Evolutionary conservation across 805 yeast species (phyloP), one percentile per base, ranked within the genome.

Genomic region (Diddensiella transvaalensis): DNA sequence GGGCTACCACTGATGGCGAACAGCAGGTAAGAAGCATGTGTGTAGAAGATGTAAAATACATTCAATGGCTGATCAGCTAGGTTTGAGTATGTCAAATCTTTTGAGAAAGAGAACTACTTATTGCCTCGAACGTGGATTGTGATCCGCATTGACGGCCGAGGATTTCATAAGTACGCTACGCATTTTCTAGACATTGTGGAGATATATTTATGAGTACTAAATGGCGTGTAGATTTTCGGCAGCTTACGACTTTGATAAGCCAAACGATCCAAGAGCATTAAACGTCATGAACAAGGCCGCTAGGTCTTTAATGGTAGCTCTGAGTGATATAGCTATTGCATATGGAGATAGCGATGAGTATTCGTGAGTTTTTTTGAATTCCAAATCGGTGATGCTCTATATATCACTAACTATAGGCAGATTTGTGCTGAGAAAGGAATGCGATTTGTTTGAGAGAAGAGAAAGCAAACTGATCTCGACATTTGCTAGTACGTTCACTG

Each of bases 331-430:
- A 0, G 60, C 82, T 6, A 54, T 90, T 63, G 96, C 96, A 0
- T 93, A 85, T 62, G 99, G 99, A 0, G 98, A 93, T 60, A 84
- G 95, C 33, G 99, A 93, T 65, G 99, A 93, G 68, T 93, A 85
- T 63, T 83, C 91, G 11, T 44, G 21, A n/a, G 48, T 26, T 22
- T 19, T 6, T 15, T 6, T 17, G 6, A 8, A 6, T 13, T 17
- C 38, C 15, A 35, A 19, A 35, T 22, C 18, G 11, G 17, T 11
- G 43, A 13, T 3, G 35, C n/a, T 13, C 26, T 8, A 18, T 3
- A 17, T 19, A 11, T 33, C 2, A 18, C 42, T 32, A 22, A 35
- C 22, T 13, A 24, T 10, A 19, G n/a, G n/a, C n/a, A 48, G 53
- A n/a, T 91, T 91, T 64, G 76, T 91, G 3, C 67, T 93, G 45